Evolutionary conservation across 305 asterid species (phyloP), one percentile per base, ranked within the genome.

Genomic region (Fraxinus greggii): DNA sequence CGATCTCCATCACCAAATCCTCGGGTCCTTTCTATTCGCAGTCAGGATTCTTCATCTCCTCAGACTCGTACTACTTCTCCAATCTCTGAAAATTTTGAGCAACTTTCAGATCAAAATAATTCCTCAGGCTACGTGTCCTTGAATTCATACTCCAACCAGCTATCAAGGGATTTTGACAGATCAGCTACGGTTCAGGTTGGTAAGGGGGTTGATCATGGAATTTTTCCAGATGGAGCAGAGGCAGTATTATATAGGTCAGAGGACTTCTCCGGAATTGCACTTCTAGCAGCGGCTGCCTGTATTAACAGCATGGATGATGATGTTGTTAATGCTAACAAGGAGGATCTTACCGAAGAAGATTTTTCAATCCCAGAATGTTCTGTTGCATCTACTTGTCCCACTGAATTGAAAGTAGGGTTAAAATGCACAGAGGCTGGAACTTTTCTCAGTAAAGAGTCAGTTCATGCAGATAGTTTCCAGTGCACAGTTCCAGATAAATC

Each of bases 211-310:
- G 83, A 84, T 79, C 78, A 73, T 72, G 79, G 83, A 63, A 75
- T 77, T 76, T 29, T 76, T 45, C 75, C 85, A 79, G 84, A 84
- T 76, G 86, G 67, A 77, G 54, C 86, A 32, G 86, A 65, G 61
- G 73, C 83, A 51, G 81, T 80, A 56, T 79, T 86, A 69, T 80
- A 76, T 28, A 69, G 75, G 61, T 67, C 91, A 1, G 92, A 89
- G 78, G 97, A 92, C 84, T 93, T 94, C 86, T 92, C 94, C 5
- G 98, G 98, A 63, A 91, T 95, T 83, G 94, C 88, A 76, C 97
- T 95, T 81, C 97, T 95, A 78, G 99, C 97, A 36, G 91, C 94
- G 32, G 96, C 94, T 79, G 97, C 99, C 32, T 87, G 92, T 84
- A 82, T 70, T 80, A 80, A 83, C 79, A 88, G 82, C 88, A 83